A percentile compares a stretch with the other conserved stretches of the same genome.
Evolutionary conservation across 2,329 filamentous ascomycete species (phyloP).

Genomic region (Sporothrix phasma): DNA sequence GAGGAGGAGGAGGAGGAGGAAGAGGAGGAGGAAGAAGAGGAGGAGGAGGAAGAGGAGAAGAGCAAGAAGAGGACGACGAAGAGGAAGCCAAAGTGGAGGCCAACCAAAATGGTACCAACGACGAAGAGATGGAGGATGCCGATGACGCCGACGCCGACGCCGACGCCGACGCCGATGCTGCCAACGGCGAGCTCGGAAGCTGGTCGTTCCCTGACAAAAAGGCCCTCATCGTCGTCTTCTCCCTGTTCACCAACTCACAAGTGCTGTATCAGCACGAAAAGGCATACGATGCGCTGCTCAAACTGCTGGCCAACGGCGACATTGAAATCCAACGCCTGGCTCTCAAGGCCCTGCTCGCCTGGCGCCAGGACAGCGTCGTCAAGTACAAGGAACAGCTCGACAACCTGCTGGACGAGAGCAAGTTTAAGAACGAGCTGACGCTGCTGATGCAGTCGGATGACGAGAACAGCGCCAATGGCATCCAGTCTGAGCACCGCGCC

Average conservation of each 20-base stretch:
- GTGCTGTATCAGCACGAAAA: constrained; percentile 69
- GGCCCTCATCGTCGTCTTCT: constrained; percentile 68
- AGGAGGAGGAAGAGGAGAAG: too few relatives aligned
- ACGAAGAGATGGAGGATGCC: constrained; percentile 31
- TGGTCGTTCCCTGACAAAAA: constrained; percentile 79
- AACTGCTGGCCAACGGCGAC: constrained; percentile 77
- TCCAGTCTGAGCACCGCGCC: constrained; percentile 61
- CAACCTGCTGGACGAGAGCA: constrained; percentile 78
- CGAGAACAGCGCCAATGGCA: constrained; percentile 33
- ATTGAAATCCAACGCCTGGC: constrained; percentile 78
- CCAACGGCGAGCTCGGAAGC: constrained; percentile 21
- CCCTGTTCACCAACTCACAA: constrained; percentile 76
- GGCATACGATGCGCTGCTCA: constrained; percentile 65
- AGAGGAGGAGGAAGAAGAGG: constrained; percentile 33
- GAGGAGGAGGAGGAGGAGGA: constrained; percentile 30
- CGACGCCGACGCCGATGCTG: not conserved
- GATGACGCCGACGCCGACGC: constrained; percentile 24
- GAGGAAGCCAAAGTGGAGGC: constrained; percentile 26
- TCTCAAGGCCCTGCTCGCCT: constrained; percentile 74
- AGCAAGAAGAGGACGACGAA: constrained; percentile 27
- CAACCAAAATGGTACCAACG: constrained; percentile 15
- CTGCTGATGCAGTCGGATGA: constrained; percentile 57
- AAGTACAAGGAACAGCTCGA: constrained; percentile 78
- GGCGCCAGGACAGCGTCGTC: constrained; percentile 70
- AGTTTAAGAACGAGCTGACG: constrained; percentile 89